These are phyloP conservation scores for Escovopsis sp. DNA, from an alignment of 2,329 filamentous ascomycete genomes.

Conservation along the genomic window DNA sequence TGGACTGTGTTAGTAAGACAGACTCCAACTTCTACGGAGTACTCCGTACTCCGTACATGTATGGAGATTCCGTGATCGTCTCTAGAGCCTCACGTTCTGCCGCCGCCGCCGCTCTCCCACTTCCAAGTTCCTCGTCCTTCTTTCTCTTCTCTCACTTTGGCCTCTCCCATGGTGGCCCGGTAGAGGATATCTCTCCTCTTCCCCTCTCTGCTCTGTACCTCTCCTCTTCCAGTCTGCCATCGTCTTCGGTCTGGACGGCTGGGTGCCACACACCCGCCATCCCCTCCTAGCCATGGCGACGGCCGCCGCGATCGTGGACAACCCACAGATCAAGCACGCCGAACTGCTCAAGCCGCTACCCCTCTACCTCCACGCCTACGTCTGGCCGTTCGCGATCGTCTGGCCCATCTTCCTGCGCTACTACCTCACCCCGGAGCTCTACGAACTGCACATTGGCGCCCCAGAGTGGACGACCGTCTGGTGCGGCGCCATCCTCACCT, in stretches of 20 bases:
- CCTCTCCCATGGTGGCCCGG: neutral
- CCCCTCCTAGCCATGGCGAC: slow-evolving; percentile 41
- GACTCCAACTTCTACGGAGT: too few species aligned
- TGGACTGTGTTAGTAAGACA: too few species aligned
- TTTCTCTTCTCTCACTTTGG: too few species aligned
- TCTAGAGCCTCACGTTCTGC: too few species aligned
- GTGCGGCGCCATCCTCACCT: slow-evolving; percentile 71
- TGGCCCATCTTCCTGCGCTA: slow-evolving; percentile 87
- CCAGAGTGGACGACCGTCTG: slow-evolving; percentile 98
- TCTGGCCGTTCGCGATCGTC: slow-evolving; percentile 82
- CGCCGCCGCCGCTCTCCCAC: too few species aligned
- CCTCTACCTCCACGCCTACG: slow-evolving; percentile 66
- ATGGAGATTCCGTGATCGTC: too few species aligned
- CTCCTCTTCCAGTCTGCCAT: slow-evolving; percentile 1
- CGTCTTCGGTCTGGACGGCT: slow-evolving; percentile 1
- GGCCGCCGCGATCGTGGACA: slow-evolving; percentile 55
- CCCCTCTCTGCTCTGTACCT: neutral
- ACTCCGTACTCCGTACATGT: too few species aligned
- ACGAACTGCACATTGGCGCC: slow-evolving; percentile 82
- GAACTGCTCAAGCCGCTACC: slow-evolving; percentile 80
- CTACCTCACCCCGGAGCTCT: slow-evolving; percentile 70
- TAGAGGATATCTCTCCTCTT: slow-evolving; percentile 1
- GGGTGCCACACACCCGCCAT: neutral
- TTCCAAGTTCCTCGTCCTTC: too few species aligned
- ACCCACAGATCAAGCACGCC: slow-evolving; percentile 73